Conservation (phyloP, 164 flowering plant species). For the Vitis rupestris region DNA sequence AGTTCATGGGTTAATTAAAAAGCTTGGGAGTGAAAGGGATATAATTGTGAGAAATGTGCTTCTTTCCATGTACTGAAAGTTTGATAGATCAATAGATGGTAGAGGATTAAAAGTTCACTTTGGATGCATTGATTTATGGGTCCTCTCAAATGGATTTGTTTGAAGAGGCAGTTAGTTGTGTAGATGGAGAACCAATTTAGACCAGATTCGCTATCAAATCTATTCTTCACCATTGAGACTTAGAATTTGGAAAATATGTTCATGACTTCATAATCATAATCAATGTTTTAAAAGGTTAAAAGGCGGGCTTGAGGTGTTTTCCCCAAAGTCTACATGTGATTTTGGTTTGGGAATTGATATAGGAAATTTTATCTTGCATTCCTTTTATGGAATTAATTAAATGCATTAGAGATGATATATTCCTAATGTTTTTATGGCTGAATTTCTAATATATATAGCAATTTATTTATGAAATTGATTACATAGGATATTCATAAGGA, state of each 20-base stretch:
- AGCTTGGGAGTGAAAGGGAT: constrained; percentile 30
- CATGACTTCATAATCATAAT: constrained; percentile 29
- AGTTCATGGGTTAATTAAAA: constrained; percentile 30
- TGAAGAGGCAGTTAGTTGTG: constrained; percentile 26
- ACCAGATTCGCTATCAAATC: constrained; percentile 39
- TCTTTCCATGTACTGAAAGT: constrained; percentile 41
- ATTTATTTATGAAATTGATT: too few relatives aligned
- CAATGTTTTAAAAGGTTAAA: too few relatives aligned
- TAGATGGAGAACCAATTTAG: constrained; percentile 29
- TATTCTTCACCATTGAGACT: constrained; percentile 29
- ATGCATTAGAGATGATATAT: too few relatives aligned
- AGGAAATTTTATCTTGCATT: too few relatives aligned
- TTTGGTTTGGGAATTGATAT: too few relatives aligned
- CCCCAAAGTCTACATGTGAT: too few relatives aligned
- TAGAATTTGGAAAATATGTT: constrained; percentile 29
- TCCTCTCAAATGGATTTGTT: constrained; percentile 26
- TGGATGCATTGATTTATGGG: constrained; percentile 44
- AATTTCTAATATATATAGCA: too few relatives aligned
- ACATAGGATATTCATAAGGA: too few relatives aligned
- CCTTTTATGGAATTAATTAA: too few relatives aligned
- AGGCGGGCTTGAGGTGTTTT: too few relatives aligned
- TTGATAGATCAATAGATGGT: constrained; percentile 20
- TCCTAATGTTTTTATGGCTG: constrained; percentile 36
- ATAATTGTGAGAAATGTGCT: constrained; percentile 37
- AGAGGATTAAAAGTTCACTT: constrained; percentile 29